These are phyloP conservation scores for Backusella sp. DNA, from an alignment of 192 early-diverging fungal genomes.

Conservation along the genomic window DNA sequence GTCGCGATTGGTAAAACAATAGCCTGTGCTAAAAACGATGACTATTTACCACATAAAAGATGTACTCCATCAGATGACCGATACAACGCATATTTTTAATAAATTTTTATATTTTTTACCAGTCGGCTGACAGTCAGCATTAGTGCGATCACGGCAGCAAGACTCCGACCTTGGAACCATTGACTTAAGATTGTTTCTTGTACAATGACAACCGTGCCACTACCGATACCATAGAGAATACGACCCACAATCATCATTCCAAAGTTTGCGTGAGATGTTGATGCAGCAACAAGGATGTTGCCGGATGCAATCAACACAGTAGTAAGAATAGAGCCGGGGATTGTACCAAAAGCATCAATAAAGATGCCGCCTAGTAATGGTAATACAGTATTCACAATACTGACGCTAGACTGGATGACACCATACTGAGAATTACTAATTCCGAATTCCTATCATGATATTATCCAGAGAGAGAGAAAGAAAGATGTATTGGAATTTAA, in stretches of 20 bases:
- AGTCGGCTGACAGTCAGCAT: constrained; percentile 71
- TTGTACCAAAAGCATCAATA: constrained; percentile 61
- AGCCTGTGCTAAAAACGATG: constrained; percentile 67
- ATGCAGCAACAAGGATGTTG: constrained; percentile 46
- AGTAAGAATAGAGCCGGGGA: constrained; percentile 48
- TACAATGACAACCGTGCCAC: constrained; percentile 69
- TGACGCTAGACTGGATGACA: constrained; percentile 59
- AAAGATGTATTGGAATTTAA: neutral
- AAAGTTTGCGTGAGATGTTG: constrained; percentile 41
- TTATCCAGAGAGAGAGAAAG: constrained; percentile 17
- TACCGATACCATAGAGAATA: constrained; percentile 63
- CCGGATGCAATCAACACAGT: constrained; percentile 57
- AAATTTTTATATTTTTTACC: constrained; percentile 34
- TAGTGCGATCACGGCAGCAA: constrained; percentile 65
- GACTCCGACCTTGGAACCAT: constrained; percentile 69
- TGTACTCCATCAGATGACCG: neutral
- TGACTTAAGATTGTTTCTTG: constrained; percentile 77
- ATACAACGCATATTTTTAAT: neutral
- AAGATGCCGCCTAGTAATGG: constrained; percentile 53
- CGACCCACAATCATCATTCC: constrained; percentile 53
- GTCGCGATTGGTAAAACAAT: constrained; percentile 60
- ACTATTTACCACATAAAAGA: constrained; percentile 21
- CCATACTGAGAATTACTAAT: constrained; percentile 64
- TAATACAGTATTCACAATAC: constrained; percentile 56
- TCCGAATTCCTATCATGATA: constrained; percentile 47